These are phyloP conservation scores for Tuber aestivum DNA, from an alignment of 495 filamentous ascomycete species.

Conservation along the genomic window DNA sequence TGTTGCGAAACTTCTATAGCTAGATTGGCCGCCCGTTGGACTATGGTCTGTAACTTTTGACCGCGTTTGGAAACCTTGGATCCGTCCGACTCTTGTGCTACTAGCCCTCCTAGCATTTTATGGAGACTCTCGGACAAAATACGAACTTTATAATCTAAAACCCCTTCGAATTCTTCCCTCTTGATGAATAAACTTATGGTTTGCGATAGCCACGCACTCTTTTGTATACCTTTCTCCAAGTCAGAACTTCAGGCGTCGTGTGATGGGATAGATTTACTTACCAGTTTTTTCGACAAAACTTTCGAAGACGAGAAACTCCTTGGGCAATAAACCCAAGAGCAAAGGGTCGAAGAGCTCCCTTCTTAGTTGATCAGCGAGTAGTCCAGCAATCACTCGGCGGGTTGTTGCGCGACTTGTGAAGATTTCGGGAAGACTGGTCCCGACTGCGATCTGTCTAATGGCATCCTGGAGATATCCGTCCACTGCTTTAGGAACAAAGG, in stretches of 20 bases:
- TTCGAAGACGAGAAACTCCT: background rate
- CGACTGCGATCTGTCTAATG: background rate
- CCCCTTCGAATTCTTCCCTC: background rate
- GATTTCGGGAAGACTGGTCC: background rate
- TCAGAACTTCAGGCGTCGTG: background rate
- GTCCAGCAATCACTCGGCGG: background rate
- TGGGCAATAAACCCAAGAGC: background rate
- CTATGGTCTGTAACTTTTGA: background rate
- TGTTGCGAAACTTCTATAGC: background rate
- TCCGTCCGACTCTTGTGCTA: background rate
- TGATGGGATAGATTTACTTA: background rate
- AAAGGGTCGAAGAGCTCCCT: background rate
- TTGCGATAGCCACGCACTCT: background rate
- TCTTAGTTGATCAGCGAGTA: background rate
- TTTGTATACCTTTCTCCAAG: background rate
- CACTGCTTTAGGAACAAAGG: background rate
- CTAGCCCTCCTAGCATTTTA: background rate
- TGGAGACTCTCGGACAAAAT: background rate
- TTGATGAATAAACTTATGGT: constrained; percentile 7
- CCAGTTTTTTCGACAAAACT: background rate
- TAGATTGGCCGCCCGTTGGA: background rate
- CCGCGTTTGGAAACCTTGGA: background rate
- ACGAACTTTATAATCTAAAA: background rate
- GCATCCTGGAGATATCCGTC: background rate
- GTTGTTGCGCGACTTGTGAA: background rate